A percentile compares a stretch with the other conserved stretches of the same genome.
These are phyloP conservation scores for Spergularia bocconei DNA, from an alignment of 148 eudicot genomes.

Conservation along the genomic window DNA sequence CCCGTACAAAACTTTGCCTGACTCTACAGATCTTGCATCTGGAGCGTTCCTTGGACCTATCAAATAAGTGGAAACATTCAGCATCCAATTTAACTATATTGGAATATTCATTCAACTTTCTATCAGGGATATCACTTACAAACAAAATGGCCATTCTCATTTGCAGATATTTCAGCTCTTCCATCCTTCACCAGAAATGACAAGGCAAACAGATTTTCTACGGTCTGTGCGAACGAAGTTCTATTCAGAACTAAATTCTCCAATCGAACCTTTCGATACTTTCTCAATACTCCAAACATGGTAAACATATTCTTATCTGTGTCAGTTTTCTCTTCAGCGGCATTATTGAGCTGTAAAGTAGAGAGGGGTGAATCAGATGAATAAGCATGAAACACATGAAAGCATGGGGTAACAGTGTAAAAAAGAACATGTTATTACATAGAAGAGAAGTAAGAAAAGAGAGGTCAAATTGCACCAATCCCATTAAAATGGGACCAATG, in stretches of 20 bases:
- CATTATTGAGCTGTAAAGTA: conserved; percentile 61
- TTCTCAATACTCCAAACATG: conserved; percentile 71
- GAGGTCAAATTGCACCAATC: background rate
- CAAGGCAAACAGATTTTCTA: conserved; percentile 85
- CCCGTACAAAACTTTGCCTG: conserved; percentile 63
- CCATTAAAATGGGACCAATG: background rate
- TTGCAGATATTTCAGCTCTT: conserved; percentile 58
- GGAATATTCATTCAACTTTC: background rate
- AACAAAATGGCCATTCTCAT: conserved; percentile 62
- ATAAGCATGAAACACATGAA: background rate
- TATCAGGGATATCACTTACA: conserved; percentile 50
- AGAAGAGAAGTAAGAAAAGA: background rate
- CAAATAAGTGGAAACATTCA: conserved; percentile 6
- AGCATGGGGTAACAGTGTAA: background rate
- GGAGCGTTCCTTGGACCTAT: conserved; percentile 96
- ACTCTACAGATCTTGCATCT: conserved; percentile 60
- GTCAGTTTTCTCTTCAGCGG: conserved; percentile 68
- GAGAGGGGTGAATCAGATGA: background rate
- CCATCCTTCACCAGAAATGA: conserved; percentile 94
- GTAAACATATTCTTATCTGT: conserved; percentile 88
- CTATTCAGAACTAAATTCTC: conserved; percentile 69
- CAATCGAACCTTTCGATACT: conserved; percentile 54
- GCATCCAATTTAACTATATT: background rate
- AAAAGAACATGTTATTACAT: background rate
- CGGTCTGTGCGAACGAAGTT: conserved; percentile 77